These are phyloP conservation scores for Diaporthe sp. DNA, from an alignment of 2,329 filamentous ascomycete genomes.

Conservation along the genomic window DNA sequence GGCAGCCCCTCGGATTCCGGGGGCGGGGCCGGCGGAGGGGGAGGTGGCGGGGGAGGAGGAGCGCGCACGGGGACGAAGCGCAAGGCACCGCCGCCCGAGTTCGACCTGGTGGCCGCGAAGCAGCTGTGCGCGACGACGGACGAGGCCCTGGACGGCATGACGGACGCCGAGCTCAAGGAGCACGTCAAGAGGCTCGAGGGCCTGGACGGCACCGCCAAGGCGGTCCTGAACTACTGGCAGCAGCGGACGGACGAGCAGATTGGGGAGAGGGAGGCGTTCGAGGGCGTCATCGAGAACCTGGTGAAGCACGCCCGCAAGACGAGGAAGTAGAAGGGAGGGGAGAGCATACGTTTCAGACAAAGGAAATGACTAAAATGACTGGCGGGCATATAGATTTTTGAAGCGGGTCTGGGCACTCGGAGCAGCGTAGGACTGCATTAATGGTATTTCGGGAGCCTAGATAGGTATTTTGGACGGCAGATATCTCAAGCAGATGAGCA, in stretches of 20 bases:
- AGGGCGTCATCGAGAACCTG: slow-evolving; percentile 96
- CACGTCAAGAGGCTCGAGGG: slow-evolving; percentile 79
- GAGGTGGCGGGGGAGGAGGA: slow-evolving; percentile 57
- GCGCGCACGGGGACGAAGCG: slow-evolving; percentile 50
- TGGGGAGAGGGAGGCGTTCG: slow-evolving; percentile 92
- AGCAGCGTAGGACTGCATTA: neutral
- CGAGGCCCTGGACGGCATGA: slow-evolving; percentile 84
- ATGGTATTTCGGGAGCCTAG: neutral
- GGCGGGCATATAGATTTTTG: neutral
- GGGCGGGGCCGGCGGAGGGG: slow-evolving; percentile 44
- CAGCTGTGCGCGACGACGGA: slow-evolving; percentile 87
- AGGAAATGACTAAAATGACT: neutral
- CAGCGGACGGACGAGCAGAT: slow-evolving; percentile 87
- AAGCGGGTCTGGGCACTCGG: neutral
- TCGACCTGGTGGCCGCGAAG: slow-evolving; percentile 83
- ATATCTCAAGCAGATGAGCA: neutral
- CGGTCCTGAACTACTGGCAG: slow-evolving; percentile 89
- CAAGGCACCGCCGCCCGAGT: slow-evolving; percentile 75
- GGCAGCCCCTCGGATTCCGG: slow-evolving; percentile 55
- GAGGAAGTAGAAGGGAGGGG: slow-evolving; percentile 71
- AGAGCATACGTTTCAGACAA: neutral
- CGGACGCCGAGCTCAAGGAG: slow-evolving; percentile 77
- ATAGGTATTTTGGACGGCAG: neutral
- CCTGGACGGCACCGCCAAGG: slow-evolving; percentile 78
- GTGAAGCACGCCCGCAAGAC: slow-evolving; percentile 92